These are phyloP conservation scores for Paracorniculantispora psalliotae DNA, from an alignment of 2,329 filamentous ascomycete species.

Conservation along the genomic window DNA sequence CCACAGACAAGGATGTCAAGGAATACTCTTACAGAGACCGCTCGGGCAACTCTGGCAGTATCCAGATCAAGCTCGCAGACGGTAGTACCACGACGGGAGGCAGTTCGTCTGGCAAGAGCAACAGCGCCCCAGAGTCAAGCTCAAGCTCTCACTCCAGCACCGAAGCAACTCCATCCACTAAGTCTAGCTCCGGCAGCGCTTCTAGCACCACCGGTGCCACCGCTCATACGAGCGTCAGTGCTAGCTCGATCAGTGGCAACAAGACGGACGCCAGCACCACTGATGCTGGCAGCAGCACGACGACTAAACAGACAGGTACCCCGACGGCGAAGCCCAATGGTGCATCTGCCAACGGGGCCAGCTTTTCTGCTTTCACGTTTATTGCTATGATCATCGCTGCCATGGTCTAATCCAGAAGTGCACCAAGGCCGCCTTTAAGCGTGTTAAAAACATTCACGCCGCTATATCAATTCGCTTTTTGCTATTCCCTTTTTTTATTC, in stretches of 20 bases:
- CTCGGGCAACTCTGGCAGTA: slow-evolving; percentile 38
- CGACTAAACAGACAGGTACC: too few relatives aligned
- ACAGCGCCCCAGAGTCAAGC: background rate
- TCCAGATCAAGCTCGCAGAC: slow-evolving; percentile 25
- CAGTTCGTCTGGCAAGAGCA: background rate
- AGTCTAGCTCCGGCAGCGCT: background rate
- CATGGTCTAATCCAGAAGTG: too few relatives aligned
- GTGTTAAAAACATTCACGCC: too few relatives aligned
- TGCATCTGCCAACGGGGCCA: background rate
- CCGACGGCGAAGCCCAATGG: background rate
- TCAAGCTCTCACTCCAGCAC: background rate
- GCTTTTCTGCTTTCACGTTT: background rate
- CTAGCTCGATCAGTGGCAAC: background rate
- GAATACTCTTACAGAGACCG: slow-evolving; percentile 38
- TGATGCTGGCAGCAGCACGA: background rate
- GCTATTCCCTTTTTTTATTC: too few relatives aligned
- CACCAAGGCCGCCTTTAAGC: too few relatives aligned
- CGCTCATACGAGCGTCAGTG: background rate
- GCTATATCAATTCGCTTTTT: too few relatives aligned
- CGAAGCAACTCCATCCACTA: background rate
- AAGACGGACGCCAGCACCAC: background rate
- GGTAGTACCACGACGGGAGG: background rate
- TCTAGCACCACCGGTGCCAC: background rate
- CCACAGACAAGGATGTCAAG: slow-evolving; percentile 28
- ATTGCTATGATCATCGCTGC: too few relatives aligned